Evolutionary conservation across 352 stramenopile species (phyloP).

Genomic region (Pythium rishiriense): DNA sequence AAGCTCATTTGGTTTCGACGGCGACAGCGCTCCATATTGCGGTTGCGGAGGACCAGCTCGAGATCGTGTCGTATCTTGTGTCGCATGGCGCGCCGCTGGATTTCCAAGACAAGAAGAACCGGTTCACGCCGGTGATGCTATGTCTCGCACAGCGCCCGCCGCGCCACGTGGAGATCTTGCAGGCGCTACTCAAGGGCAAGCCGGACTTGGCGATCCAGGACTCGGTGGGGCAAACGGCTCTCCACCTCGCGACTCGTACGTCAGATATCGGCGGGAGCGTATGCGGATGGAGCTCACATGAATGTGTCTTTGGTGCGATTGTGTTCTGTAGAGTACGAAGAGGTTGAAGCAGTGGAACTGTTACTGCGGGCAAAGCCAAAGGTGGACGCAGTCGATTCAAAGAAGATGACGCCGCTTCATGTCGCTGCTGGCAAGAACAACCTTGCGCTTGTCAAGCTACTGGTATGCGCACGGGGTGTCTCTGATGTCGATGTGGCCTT

Average conservation of each 20-base stretch:
- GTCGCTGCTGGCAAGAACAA: slow-evolving; percentile 66
- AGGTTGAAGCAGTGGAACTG: slow-evolving; percentile 57
- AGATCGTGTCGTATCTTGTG: slow-evolving; percentile 72
- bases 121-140: slow-evolving; percentile 78
- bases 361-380: slow-evolving; percentile 61
- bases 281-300: neutral
- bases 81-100: slow-evolving; percentile 69
- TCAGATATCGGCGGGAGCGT: neutral
- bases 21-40: slow-evolving; percentile 69
- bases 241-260: slow-evolving; percentile 69
- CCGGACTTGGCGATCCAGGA: slow-evolving; percentile 65
- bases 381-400: slow-evolving; percentile 57
- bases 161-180: slow-evolving; percentile 64
- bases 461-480: slow-evolving; percentile 27
- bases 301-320: neutral
- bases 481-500: neutral
- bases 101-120: slow-evolving; percentile 74
- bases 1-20: neutral
- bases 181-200: slow-evolving; percentile 67
- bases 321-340: slow-evolving; percentile 55
- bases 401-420: slow-evolving; percentile 79
- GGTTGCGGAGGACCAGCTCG: slow-evolving; percentile 67
- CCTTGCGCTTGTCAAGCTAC: slow-evolving; percentile 52
- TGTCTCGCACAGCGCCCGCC: slow-evolving; percentile 67
- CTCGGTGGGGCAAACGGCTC: slow-evolving; percentile 56